Percentiles rank a stretch among this genome's conserved stretches.
These are phyloP conservation scores for Candida pseudoviswanathii DNA, from an alignment of 1,139 yeast genomes.

Conservation along the genomic window DNA sequence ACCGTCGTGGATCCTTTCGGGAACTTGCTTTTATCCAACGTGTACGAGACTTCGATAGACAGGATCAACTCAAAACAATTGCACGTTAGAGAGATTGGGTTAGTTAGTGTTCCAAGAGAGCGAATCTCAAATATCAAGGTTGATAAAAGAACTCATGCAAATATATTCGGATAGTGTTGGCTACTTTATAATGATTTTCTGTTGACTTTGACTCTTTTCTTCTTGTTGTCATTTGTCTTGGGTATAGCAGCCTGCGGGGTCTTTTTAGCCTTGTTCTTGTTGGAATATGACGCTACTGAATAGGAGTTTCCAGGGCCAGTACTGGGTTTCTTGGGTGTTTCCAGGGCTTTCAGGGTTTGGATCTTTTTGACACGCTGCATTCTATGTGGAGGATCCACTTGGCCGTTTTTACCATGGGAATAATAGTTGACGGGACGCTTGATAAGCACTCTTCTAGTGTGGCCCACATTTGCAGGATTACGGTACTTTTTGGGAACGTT, in stretches of 20 bases:
- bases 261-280: background rate
- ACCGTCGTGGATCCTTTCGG: constrained; percentile 52
- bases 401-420: background rate
- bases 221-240: constrained; percentile 1
- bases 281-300: background rate
- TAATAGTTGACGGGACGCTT: constrained; percentile 14
- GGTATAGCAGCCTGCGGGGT: background rate
- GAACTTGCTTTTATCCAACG: constrained; percentile 40
- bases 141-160: constrained; percentile 23
- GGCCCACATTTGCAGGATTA: constrained; percentile 16
- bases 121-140: constrained; percentile 30
- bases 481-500: constrained; percentile 21
- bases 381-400: background rate
- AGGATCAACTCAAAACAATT: constrained; percentile 22
- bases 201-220: constrained; percentile 1
- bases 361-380: constrained; percentile 4
- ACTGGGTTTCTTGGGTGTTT: background rate
- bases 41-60: constrained; percentile 36
- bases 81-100: constrained; percentile 42
- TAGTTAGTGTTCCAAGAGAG: constrained; percentile 48
- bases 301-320: background rate
- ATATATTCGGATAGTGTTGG: constrained; percentile 11
- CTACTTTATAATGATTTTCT: constrained; percentile 1
- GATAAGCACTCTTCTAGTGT: constrained; percentile 20
- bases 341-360: background rate